Conservation (phyloP, 2,329 filamentous ascomycete genomes). For the Neofusicoccum cordaticola region DNA sequence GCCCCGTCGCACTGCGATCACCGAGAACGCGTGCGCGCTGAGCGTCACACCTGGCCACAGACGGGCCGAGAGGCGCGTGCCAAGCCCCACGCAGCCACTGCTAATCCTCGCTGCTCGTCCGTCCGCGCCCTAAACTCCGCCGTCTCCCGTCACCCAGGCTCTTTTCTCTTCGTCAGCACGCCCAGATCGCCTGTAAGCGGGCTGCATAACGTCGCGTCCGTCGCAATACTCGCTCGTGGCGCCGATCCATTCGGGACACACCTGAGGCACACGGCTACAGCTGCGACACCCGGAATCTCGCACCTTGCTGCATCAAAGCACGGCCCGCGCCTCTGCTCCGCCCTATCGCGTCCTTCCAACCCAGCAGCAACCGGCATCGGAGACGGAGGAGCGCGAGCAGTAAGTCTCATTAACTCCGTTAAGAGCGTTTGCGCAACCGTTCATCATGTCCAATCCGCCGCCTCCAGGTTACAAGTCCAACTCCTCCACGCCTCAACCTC, state of each 20-base stretch:
- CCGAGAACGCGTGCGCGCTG: background rate
- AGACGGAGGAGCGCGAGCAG: slow-evolving; percentile 17
- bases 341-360: slow-evolving; percentile 7
- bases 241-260: slow-evolving; percentile 1
- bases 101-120: background rate
- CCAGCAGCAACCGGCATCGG: slow-evolving; percentile 18
- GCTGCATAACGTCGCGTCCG: slow-evolving; percentile 6
- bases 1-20: background rate
- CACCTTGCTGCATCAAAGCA: slow-evolving; percentile 1
- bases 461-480: slow-evolving; percentile 62
- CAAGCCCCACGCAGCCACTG: slow-evolving; percentile 12
- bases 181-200: slow-evolving; percentile 1
- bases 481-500: slow-evolving; percentile 38
- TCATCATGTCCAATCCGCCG: slow-evolving; percentile 78
- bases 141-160: slow-evolving; percentile 6
- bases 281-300: slow-evolving; percentile 1
- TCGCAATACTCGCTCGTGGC: background rate
- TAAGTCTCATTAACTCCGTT: slow-evolving; percentile 18
- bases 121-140: slow-evolving; percentile 12
- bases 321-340: slow-evolving; percentile 15
- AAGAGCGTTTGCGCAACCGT: slow-evolving; percentile 22
- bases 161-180: slow-evolving; percentile 12
- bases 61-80: slow-evolving; percentile 11
- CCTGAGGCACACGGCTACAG: slow-evolving; percentile 1
- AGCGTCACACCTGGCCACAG: background rate